A percentile compares a stretch with the other conserved stretches of the same genome.
Conservation (phyloP, 164 flowering plant species). For the Stephania cephalantha region DNA sequence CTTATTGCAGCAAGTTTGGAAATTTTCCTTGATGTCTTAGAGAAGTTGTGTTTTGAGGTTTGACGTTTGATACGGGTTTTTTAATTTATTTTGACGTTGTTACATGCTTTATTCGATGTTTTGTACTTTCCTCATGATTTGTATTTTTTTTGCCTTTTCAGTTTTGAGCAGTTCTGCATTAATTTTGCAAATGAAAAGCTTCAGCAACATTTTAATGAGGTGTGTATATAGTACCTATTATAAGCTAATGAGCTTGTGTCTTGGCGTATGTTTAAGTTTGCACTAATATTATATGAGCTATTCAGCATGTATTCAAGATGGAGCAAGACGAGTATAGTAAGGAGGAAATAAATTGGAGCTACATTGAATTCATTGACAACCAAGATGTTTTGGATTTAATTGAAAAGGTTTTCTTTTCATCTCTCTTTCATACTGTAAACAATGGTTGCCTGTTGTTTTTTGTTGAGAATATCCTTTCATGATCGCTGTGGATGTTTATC, state of each 20-base stretch:
- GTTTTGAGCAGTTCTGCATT: conserved; percentile 97
- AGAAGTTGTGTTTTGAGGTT: too few relatives aligned
- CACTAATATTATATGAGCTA: conserved; percentile 6
- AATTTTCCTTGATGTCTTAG: too few relatives aligned
- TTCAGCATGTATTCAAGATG: conserved; percentile 97
- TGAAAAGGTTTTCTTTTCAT: conserved; percentile 59
- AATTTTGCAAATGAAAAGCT: conserved; percentile 98
- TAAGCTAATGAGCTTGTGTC: background rate
- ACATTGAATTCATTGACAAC: conserved; percentile 92
- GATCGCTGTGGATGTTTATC: too few relatives aligned
- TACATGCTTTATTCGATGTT: background rate
- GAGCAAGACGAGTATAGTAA: conserved; percentile 92
- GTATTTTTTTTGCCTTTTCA: conserved; percentile 20
- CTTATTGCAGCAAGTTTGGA: too few relatives aligned
- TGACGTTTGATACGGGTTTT: too few relatives aligned
- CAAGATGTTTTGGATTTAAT: conserved; percentile 94
- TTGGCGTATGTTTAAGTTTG: background rate
- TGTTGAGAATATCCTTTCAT: too few relatives aligned
- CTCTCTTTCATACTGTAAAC: background rate
- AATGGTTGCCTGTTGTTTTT: too few relatives aligned
- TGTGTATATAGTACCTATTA: conserved; percentile 15
- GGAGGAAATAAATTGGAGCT: conserved; percentile 94
- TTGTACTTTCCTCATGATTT: background rate
- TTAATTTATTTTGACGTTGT: too few relatives aligned
- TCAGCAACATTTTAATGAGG: conserved; percentile 98